A percentile compares a stretch with the other conserved stretches of the same genome.
These are phyloP conservation scores for Hypoxylon sp. DNA, from an alignment of 2,329 filamentous ascomycete species.

Conservation along the genomic window DNA sequence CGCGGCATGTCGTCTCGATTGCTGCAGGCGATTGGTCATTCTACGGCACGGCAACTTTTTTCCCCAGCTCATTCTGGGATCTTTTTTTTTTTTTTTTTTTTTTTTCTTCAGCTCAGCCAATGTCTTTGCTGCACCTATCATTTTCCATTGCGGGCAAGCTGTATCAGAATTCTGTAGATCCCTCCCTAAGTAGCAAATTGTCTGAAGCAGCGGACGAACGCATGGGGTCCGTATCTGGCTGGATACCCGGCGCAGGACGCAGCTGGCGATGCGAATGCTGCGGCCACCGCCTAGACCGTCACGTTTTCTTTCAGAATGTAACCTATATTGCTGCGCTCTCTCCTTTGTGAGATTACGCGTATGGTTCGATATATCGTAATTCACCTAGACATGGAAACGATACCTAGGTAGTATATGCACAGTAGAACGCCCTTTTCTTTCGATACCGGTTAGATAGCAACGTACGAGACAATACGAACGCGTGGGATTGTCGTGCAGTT, in stretches of 20 bases:
- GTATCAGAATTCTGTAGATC: slow-evolving; percentile 15
- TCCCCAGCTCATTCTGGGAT: slow-evolving; percentile 22
- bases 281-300: slow-evolving; percentile 37
- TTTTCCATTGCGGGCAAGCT: slow-evolving; percentile 39
- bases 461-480: slow-evolving; percentile 9
- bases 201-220: slow-evolving; percentile 19
- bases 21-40: slow-evolving; percentile 34
- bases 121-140: slow-evolving; percentile 27
- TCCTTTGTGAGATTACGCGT: neutral
- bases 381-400: neutral
- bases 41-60: slow-evolving; percentile 25
- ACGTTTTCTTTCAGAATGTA: slow-evolving; percentile 27
- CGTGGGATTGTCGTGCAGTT: slow-evolving; percentile 22
- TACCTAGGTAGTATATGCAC: neutral
- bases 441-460: slow-evolving; percentile 4
- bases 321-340: slow-evolving; percentile 7
- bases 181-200: slow-evolving; percentile 15
- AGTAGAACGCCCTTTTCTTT: slow-evolving; percentile 9
- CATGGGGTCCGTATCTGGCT: slow-evolving; percentile 33
- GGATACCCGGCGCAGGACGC: slow-evolving; percentile 24
- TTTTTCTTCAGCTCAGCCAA: slow-evolving; percentile 37
- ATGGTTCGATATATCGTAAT: slow-evolving; percentile 14
- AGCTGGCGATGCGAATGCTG: slow-evolving; percentile 27
- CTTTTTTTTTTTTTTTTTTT: too few species aligned
- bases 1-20: slow-evolving; percentile 13